A percentile compares a stretch with the other conserved stretches of the same genome.
phyloP scores from a whole-genome alignment of 2,329 filamentous ascomycete species.

The Mycosphaerella sp. region DNA sequence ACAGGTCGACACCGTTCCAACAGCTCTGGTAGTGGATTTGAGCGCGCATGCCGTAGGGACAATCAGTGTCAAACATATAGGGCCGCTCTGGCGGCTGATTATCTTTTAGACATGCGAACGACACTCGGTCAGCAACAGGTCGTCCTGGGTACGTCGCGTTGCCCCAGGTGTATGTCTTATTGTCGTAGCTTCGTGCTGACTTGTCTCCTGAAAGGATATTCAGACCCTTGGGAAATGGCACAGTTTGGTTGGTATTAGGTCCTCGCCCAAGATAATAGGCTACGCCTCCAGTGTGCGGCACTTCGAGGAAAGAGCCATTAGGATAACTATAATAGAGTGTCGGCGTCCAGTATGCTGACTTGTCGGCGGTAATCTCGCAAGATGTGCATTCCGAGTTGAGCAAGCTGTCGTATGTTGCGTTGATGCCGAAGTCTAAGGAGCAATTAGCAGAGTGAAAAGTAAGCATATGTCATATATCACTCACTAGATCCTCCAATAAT shows the following conservation, averaged over 20 bases:
- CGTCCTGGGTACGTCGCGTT: constrained; percentile 32
- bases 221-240: constrained; percentile 61
- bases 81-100: constrained; percentile 26
- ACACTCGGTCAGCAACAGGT: constrained; percentile 50
- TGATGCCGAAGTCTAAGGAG: constrained; percentile 51
- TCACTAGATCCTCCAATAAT: constrained; percentile 34
- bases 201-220: constrained; percentile 65
- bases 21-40: constrained; percentile 37
- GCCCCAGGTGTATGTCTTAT: constrained; percentile 35
- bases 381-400: constrained; percentile 50
- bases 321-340: constrained; percentile 34
- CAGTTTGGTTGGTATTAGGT: constrained; percentile 53
- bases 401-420: constrained; percentile 56
- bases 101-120: constrained; percentile 32
- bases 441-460: not conserved
- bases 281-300: constrained; percentile 58
- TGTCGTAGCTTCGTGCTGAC: constrained; percentile 45
- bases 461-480: constrained; percentile 1
- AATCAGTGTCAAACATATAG: constrained; percentile 32
- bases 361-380: constrained; percentile 34
- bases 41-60: constrained; percentile 34
- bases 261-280: constrained; percentile 60
- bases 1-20: constrained; percentile 35
- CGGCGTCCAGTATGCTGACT: constrained; percentile 37
- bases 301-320: constrained; percentile 39